These are phyloP conservation scores for Oropetium thomaeum DNA, from an alignment of 176 grass and related monocot genomes.

Conservation along the genomic window DNA sequence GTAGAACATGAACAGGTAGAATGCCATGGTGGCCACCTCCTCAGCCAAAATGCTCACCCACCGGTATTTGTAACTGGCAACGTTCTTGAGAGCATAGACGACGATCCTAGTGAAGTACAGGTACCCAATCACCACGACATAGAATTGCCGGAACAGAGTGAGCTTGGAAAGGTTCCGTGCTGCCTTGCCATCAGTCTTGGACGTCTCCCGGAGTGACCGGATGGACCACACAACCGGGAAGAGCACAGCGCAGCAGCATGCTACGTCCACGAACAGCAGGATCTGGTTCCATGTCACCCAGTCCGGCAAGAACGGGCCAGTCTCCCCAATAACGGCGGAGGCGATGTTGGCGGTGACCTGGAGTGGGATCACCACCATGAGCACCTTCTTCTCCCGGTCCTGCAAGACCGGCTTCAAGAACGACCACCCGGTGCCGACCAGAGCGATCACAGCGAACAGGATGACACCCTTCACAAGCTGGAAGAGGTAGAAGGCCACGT, in stretches of 20 bases:
- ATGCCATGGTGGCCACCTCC: constrained; percentile 63
- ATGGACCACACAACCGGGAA: constrained; percentile 92
- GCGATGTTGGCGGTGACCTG: constrained; percentile 78
- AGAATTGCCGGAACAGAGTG: constrained; percentile 85
- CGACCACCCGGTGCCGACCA: constrained; percentile 90
- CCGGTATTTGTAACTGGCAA: constrained; percentile 68
- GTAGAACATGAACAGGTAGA: constrained; percentile 94
- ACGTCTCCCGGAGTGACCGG: constrained; percentile 65
- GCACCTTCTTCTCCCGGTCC: constrained; percentile 90
- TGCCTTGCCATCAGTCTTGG: constrained; percentile 91
- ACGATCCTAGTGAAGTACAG: constrained; percentile 87
- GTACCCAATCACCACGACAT: constrained; percentile 76
- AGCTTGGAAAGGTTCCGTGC: constrained; percentile 69
- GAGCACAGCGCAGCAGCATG: constrained; percentile 78
- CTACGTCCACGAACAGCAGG: constrained; percentile 63
- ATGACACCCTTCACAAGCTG: constrained; percentile 82
- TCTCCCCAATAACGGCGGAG: constrained; percentile 73
- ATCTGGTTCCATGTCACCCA: constrained; percentile 91
- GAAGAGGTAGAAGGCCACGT: constrained; percentile 83
- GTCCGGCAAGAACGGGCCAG: constrained; percentile 59
- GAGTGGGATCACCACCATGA: constrained; percentile 93
- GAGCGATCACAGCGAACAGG: constrained; percentile 77
- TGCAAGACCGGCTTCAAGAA: constrained; percentile 91
- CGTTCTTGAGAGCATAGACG: constrained; percentile 60
- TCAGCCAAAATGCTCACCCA: constrained; percentile 69